Percentiles rank a stretch among this genome's conserved stretches.
Evolutionary conservation across 148 eudicot genomes (phyloP).

Genomic region (Camellia lanceoleosa): DNA sequence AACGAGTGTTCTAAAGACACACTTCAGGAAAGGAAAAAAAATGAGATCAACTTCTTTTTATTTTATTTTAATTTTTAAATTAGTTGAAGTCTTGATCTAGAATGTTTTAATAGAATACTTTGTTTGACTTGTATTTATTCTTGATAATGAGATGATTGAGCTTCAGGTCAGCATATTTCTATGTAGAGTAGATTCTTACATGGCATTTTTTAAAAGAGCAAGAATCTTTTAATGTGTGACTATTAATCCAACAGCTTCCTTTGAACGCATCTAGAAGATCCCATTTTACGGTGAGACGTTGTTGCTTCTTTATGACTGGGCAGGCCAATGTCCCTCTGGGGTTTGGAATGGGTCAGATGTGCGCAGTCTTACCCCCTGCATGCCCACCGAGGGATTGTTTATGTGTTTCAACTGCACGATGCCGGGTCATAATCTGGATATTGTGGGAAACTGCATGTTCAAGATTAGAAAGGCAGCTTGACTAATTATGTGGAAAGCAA

Average conservation of each 20-base stretch:
- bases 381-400: too few species aligned
- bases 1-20: background rate
- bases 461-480: too few species aligned
- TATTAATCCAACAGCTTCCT: background rate
- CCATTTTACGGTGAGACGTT: background rate
- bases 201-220: background rate
- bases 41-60: background rate
- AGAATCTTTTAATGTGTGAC: background rate
- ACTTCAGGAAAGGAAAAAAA: background rate
- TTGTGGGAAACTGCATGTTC: too few species aligned
- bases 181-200: background rate
- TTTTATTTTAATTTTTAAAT: too few species aligned
- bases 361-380: too few species aligned
- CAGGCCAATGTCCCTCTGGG: too few species aligned
- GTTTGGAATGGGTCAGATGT: too few species aligned
- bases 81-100: background rate
- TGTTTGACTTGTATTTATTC: conserved; percentile 4
- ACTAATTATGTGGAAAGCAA: too few species aligned
- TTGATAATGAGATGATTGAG: background rate
- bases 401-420: too few species aligned
- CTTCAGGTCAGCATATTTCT: background rate
- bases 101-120: background rate
- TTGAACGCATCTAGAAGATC: background rate
- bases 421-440: too few species aligned
- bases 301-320: background rate